Evolutionary conservation across 163 green algal genomes (phyloP).

Genomic region (Scenedesmus sp.): DNA sequence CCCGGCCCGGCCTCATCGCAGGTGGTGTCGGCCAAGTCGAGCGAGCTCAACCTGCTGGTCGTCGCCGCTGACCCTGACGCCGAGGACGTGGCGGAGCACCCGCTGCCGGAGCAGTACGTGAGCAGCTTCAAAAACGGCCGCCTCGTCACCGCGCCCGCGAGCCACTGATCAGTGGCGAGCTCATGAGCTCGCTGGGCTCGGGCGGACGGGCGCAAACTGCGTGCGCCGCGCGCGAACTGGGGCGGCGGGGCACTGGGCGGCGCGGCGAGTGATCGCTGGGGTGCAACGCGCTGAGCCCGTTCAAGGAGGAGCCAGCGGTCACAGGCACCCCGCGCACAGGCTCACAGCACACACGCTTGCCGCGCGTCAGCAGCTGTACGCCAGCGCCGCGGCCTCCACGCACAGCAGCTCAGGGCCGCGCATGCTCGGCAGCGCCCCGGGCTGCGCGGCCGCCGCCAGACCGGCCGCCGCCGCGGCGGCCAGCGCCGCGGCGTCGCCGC

Average conservation of each 20-base stretch:
- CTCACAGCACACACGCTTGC: too few species aligned
- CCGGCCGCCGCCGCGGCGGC: background rate
- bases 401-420: conserved; percentile 5
- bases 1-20: too few species aligned
- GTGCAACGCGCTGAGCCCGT: too few species aligned
- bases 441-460: background rate
- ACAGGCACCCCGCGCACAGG: too few species aligned
- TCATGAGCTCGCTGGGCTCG: too few species aligned
- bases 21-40: conserved; percentile 87
- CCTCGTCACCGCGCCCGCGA: conserved; percentile 70
- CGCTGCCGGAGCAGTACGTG: conserved; percentile 92
- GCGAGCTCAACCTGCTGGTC: conserved; percentile 78
- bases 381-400: conserved; percentile 4
- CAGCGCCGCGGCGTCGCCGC: too few species aligned
- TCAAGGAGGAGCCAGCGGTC: too few species aligned
- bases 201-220: too few species aligned
- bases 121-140: conserved; percentile 73
- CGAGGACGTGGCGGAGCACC: conserved; percentile 71
- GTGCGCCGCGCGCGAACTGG: too few species aligned
- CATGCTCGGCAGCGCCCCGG: background rate
- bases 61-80: conserved; percentile 42
- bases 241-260: too few species aligned
- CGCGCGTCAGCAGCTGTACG: conserved; percentile 24
- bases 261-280: too few species aligned
- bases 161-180: too few species aligned